Base-by-base conservation (phyloP, 2,329 filamentous ascomycete species). In the Thyridium curvatum region DNA sequence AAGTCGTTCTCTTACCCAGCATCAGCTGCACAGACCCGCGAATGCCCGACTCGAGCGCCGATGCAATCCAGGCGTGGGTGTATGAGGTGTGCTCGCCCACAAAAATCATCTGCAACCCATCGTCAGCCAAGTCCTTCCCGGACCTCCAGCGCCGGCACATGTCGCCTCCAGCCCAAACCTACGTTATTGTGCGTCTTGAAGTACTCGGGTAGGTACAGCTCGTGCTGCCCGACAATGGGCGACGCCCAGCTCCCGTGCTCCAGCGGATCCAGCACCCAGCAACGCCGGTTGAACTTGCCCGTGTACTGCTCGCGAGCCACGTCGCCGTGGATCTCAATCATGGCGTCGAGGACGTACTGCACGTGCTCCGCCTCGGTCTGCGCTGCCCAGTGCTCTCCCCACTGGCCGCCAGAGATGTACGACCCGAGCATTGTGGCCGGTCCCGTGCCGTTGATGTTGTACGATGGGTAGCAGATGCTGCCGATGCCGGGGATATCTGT, bases 21-120 rank as follows among this genome's bases (percentile, higher is more conserved):
- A 85, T 58, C 43, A 85, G 47, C 58, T 86, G 79, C 4, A 78
- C 69, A 0, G 77, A 76, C 0, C 82, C 79, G 2, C 82, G 65
- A 2, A 86, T 74, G 0, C 78, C 81, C 10, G 75, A 82, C 52
- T 86, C 82, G 4, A 86, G 60, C 1, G 82, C 82, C 3, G 72
- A 77, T 26, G 74, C 72, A 36, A 84, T 82, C 81, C 80, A 86
- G 1, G 79, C 81, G 51, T 86, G 82, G 0, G 82, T 87, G 52
- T 81, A 84, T 7, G 72, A 76, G 0, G 82, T 85, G 52, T 86
- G 81, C 55, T 86, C 82, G 3, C 77, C 77, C 6, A 83, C 64
- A 42, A 85, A 84, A 28, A 86, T 76, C n/a, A 81, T 79, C 60
- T 72, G 37, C 15, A 41, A 12, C 30, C 18, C 12, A 15, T n/a